Conservation (phyloP, 2,329 filamentous ascomycete genomes). For the Coniochaeta prunicola region DNA sequence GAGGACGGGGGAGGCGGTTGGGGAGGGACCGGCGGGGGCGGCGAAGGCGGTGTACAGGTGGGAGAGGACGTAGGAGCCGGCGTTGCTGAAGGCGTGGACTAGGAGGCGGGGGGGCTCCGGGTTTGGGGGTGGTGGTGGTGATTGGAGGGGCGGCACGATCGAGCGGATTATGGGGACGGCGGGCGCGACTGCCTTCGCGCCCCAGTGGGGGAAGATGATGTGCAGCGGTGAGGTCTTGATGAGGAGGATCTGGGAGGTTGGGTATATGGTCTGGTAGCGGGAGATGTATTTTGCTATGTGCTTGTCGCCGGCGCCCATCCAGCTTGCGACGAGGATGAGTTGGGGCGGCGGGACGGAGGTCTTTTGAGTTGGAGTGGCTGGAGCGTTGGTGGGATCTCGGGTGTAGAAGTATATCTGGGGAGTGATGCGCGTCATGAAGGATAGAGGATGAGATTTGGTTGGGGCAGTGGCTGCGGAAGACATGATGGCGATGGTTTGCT, state of each 20-base stretch:
- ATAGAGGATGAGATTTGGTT: background rate
- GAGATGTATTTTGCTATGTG: conserved; percentile 26
- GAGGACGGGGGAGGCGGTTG: conserved; percentile 1
- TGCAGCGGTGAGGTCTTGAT: conserved; percentile 18
- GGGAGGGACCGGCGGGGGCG: background rate
- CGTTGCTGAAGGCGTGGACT: conserved; percentile 24
- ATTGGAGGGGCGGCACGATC: conserved; percentile 3
- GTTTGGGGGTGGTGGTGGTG: background rate
- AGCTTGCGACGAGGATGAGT: conserved; percentile 23
- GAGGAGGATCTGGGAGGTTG: conserved; percentile 20
- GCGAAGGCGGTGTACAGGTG: conserved; percentile 14
- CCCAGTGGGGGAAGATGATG: conserved; percentile 10
- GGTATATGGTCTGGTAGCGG: conserved; percentile 21
- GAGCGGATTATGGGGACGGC: conserved; percentile 13
- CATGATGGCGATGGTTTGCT: background rate
- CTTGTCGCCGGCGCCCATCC: conserved; percentile 23
- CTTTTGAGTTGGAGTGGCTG: background rate
- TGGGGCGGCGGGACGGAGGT: conserved; percentile 10
- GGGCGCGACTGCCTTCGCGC: background rate
- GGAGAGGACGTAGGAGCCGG: conserved; percentile 15
- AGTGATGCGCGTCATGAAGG: background rate
- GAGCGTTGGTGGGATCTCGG: background rate
- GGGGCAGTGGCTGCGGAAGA: background rate
- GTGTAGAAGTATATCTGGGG: background rate
- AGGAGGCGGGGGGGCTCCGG: conserved; percentile 11